Evolutionary conservation across 1,284 basidiomycete genomes (phyloP).

Genomic region (Pseudomicrostroma phylloplanum): DNA sequence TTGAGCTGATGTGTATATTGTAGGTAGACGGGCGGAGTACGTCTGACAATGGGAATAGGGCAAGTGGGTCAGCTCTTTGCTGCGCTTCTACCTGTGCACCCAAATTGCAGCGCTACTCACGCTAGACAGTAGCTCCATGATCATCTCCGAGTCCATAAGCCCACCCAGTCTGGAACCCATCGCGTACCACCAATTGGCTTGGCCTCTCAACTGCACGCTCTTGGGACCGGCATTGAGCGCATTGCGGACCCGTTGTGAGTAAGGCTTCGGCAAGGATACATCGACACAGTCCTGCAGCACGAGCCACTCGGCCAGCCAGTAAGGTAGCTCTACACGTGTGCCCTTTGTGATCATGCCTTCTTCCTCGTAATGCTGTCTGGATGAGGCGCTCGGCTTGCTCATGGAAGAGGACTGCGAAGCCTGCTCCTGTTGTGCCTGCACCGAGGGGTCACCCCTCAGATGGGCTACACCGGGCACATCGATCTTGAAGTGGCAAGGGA

Average conservation of each 20-base stretch:
- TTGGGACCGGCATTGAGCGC: constrained; percentile 42
- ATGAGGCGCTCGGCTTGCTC: neutral
- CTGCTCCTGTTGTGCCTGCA: neutral
- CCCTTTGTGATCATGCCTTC: constrained; percentile 1
- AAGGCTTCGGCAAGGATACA: constrained; percentile 41
- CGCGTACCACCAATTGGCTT: constrained; percentile 45
- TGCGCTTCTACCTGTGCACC: neutral
- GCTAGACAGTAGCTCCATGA: neutral
- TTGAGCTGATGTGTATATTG: constrained; percentile 41
- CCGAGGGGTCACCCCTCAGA: constrained; percentile 19
- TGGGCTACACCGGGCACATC: constrained; percentile 46
- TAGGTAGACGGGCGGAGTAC: constrained; percentile 32
- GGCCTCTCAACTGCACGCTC: constrained; percentile 37
- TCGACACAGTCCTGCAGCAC: constrained; percentile 41
- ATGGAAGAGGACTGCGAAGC: neutral
- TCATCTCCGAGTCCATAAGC: neutral
- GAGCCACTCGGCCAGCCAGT: constrained; percentile 46
- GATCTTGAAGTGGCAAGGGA: constrained; percentile 42
- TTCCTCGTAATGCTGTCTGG: constrained; percentile 8
- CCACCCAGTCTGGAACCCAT: constrained; percentile 38
- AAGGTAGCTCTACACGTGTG: constrained; percentile 42
- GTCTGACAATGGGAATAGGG: constrained; percentile 17
- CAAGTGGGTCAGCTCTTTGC: neutral
- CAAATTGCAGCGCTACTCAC: neutral
- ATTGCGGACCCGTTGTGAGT: constrained; percentile 32